Conservation (phyloP, 805 yeast species). For the Hanseniaspora pseudoguilliermondii region DNA sequence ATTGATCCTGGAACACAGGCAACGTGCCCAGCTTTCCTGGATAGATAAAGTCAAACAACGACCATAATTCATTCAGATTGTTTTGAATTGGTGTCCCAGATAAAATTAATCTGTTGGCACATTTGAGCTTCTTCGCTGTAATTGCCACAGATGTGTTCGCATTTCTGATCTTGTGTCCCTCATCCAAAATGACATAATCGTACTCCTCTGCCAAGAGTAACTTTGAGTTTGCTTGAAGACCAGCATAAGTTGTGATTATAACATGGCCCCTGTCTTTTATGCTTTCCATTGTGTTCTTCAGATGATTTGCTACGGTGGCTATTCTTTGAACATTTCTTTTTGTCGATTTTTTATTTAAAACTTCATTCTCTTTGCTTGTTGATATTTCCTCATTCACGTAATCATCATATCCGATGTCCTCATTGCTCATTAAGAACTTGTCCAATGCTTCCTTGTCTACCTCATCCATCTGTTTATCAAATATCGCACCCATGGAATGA, state of each 20-base stretch:
- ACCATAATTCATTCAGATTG: slow-evolving; percentile 84
- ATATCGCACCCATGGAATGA: slow-evolving; percentile 87
- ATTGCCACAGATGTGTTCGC: slow-evolving; percentile 84
- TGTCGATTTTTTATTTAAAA: slow-evolving; percentile 15
- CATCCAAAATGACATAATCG: slow-evolving; percentile 88
- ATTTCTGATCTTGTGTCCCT: slow-evolving; percentile 92
- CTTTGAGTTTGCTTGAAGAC: slow-evolving; percentile 56
- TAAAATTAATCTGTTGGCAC: slow-evolving; percentile 73
- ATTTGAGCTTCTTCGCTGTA: slow-evolving; percentile 69
- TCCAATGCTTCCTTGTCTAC: slow-evolving; percentile 42
- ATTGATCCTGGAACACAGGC: slow-evolving; percentile 88
- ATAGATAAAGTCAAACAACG: slow-evolving; percentile 83
- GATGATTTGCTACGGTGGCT: slow-evolving; percentile 23
- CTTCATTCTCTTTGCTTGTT: slow-evolving; percentile 23
- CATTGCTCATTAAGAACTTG: slow-evolving; percentile 30
- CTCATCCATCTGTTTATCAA: slow-evolving; percentile 32
- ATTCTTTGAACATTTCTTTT: slow-evolving; percentile 15
- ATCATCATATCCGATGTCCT: slow-evolving; percentile 35
- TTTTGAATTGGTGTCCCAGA: slow-evolving; percentile 97
- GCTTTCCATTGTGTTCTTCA: slow-evolving; percentile 35
- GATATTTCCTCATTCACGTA: slow-evolving; percentile 19
- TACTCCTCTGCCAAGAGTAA: slow-evolving; percentile 55
- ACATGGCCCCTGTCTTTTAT: slow-evolving; percentile 66
- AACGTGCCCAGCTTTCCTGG: slow-evolving; percentile 92
- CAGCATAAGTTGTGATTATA: slow-evolving; percentile 82